Base-by-base conservation (phyloP, 768 basidiomycete species). In the Hypholoma sublateritium region DNA sequence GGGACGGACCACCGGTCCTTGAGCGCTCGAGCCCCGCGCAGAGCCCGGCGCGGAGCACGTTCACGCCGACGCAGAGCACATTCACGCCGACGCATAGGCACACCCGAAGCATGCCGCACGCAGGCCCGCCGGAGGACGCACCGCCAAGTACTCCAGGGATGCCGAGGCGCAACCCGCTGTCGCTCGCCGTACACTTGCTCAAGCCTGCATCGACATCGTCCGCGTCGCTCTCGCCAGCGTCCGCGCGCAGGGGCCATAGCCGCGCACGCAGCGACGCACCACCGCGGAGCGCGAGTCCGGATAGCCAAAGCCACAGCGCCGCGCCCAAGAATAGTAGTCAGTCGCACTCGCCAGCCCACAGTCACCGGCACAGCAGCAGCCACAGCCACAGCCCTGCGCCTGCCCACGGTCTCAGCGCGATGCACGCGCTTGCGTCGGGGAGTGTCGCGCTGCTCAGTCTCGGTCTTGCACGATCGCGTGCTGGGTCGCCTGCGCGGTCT, bases 121-220 rank as follows among this genome's bases (percentile, higher is more conserved):
- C 17, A 16, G 39, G 28, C 28, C 28, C 50, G 3, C 4, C 14
- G 4, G 37, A 16, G 11, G 50, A 37, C 22, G 21, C 48, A 12
- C 5, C 48, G 16, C 14, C 34, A 5, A 11, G 17, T 25, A n/a
- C 16, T 14, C 11, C 19, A 42, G 37, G 37, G 28, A 9, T 22
- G 11, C 39, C 39, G 25, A 53, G 45, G 34, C 53, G 53, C 42
- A 79, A 78, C n/a, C 74, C 71, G 36, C 63, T 80, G 50, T 74
- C 72, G 22, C 61, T 81, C 39, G 76, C 75, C 2, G 72, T 75
- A 7, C 72, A 74, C 36, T 59, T 84, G 78, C 57, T 76, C 79
- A 12, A 58, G 65, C 43, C 53, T 2, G 43, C 53, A 6, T 9
- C 51, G 3, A 22, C 37, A 32, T 41, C 37, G 6, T 52, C 51